Evolutionary conservation across 2,329 filamentous ascomycete species (phyloP), one percentile per base, ranked within the genome.

Genomic region (Byssochlamys sp.): DNA sequence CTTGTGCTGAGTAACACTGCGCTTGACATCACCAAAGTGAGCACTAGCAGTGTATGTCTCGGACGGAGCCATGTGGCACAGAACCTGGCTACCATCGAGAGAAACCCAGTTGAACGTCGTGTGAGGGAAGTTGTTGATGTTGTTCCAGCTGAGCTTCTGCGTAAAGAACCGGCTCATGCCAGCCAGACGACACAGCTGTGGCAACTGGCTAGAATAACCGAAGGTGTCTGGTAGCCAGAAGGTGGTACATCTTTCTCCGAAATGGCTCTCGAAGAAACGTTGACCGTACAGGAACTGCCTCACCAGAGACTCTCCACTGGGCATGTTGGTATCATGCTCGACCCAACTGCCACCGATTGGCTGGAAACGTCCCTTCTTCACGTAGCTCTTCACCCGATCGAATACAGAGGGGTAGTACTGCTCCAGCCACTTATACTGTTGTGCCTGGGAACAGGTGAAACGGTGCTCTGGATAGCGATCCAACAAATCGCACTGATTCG

Each of bases 191-290:
- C 91, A 97, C 49, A 99, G 79, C 69, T 99, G 94, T 11, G 94
- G 94, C 49, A 99, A 82, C 73, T 99, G 94, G 54, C 88, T 88
- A 0, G 91, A 96, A 75, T 99, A 99, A 12, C 94, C 94, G 75
- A 99, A 99, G 0, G 94, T 99, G 72, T 99, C 94, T 0, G 94
- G 94, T 5, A 99, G 81, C 94, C 94, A 99, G 75, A 99, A 99
- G 0, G 94, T 97, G 63, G 84, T 84, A 73, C 87, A 92, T 62
- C 94, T 85, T 67, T 89, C 83, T 50, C 94, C 94, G 71, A 99
- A 99, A 64, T 90, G 86, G 72, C 88, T 89, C 73, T 99, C 88
- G 65, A 96, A 99, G 77, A 92, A 95, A 48, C 94, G 83, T 71
- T 99, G 94, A 2, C 94, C 94, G 65, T 96, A 96, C 53, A 99